Evolutionary conservation across 2,329 filamentous ascomycete genomes (phyloP), one percentile per base, ranked within the genome.

Genomic region (Phaeoacremonium minimum): DNA sequence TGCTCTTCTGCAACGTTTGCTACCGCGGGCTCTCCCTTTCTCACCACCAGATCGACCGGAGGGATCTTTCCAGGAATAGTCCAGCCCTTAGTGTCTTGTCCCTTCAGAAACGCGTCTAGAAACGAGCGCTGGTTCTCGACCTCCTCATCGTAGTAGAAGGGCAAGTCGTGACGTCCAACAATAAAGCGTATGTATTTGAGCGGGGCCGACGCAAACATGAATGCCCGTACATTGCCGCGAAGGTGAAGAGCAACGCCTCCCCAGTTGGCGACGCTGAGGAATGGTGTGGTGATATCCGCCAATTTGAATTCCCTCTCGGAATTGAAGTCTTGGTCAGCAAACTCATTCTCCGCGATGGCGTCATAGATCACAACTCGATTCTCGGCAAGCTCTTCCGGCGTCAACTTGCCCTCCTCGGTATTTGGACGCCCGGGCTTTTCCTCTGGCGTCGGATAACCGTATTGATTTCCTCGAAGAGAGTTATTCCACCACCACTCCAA

Each of bases 161-260:
- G 80, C 2, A 84, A 58, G 46, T 85, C 80, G 38, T 85, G 80
- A 0, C 80, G 67, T 2, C 80, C 80, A 3, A 72, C 76, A 46
- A 83, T 79, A 47, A 83, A 75, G 4, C 79, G 70, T 1, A 84
- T 63, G 44, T 80, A 85, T 49, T 84, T 85, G 38, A 77, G 63
- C 36, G 77, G 66, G 2, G 78, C 83, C 1, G 77, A 76, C 0
- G 79, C 79, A 32, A 75, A 66, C 3, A 60, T 63, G 36, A 70
- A 84, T 0, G 79, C 80, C 47, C 80, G 67, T 7, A 84, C 66
- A 42, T 84, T 84, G 4, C 80, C 80, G 7, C 79, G 67, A 2
- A 83, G 63, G 45, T 84, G 80, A 1, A 84, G 64, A 2, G 78
- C 53, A 29, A 83, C 83, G 1, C 79, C 79, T 8, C 78, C 79